Evolutionary conservation across 176 grass and related monocot species (phyloP).

Genomic region (Carex parvula): DNA sequence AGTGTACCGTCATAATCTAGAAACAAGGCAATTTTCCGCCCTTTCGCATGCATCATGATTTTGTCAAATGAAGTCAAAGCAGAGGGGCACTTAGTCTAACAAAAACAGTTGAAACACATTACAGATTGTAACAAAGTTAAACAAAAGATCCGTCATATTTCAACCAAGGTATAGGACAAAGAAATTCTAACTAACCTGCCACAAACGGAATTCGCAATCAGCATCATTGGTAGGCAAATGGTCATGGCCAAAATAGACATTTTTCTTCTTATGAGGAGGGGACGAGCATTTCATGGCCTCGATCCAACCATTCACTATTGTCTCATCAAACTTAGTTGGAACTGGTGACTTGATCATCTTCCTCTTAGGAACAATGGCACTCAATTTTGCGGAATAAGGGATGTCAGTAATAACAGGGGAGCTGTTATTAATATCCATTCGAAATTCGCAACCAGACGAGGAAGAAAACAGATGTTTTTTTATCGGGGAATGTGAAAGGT

Average conservation of each 20-base stretch:
- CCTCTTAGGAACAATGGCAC: slow-evolving; percentile 44
- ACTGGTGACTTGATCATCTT: slow-evolving; percentile 30
- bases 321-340: slow-evolving; percentile 56
- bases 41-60: slow-evolving; percentile 54
- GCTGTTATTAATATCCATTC: slow-evolving; percentile 66
- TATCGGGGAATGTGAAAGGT: not conserved
- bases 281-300: slow-evolving; percentile 90
- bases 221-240: slow-evolving; percentile 20
- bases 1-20: slow-evolving; percentile 84
- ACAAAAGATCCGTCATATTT: not conserved
- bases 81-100: slow-evolving; percentile 64
- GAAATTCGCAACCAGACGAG: not conserved
- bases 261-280: slow-evolving; percentile 60
- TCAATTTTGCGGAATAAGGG: slow-evolving; percentile 50
- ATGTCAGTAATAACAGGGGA: slow-evolving; percentile 76
- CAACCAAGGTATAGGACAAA: not conserved
- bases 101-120: slow-evolving; percentile 4
- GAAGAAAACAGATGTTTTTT: slow-evolving; percentile 9
- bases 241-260: slow-evolving; percentile 36
- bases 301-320: slow-evolving; percentile 51
- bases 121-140: slow-evolving; percentile 8
- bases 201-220: slow-evolving; percentile 48
- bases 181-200: slow-evolving; percentile 45
- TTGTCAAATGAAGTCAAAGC: slow-evolving; percentile 69
- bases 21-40: slow-evolving; percentile 68